Conservation (phyloP, 75 land plant genomes). For the Pinus taeda region DNA sequence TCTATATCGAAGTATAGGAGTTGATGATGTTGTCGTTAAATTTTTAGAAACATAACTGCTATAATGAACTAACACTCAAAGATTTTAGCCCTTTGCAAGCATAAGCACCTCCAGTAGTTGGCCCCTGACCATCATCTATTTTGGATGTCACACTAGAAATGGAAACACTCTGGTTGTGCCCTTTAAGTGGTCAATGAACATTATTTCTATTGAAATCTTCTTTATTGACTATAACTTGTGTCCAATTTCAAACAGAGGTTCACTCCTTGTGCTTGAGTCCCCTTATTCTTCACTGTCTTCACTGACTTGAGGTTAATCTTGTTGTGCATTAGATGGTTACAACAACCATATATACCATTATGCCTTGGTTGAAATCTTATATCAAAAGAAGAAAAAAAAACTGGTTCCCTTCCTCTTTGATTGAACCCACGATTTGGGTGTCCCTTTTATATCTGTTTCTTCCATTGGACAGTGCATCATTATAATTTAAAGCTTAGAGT, state of each 20-base stretch:
- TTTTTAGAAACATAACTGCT: conserved; percentile 19
- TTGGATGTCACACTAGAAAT: conserved; percentile 5
- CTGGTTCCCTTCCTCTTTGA: no score
- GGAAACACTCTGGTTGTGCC: conserved; percentile 7
- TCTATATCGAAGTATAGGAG: conserved; percentile 10
- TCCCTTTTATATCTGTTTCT: no score
- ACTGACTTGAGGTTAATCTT: background rate
- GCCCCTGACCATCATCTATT: background rate
- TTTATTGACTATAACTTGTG: background rate
- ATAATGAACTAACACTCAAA: conserved; percentile 11
- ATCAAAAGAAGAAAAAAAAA: no score
- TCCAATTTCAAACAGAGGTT: conserved; percentile 1
- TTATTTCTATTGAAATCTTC: background rate
- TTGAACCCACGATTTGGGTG: no score
- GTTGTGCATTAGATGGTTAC: no score
- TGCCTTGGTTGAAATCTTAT: no score
- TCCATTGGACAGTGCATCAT: no score
- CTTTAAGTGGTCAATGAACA: background rate
- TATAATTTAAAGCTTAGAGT: no score
- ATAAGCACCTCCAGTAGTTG: background rate
- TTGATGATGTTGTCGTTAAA: conserved; percentile 7
- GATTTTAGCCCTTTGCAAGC: conserved; percentile 2
- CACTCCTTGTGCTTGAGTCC: background rate
- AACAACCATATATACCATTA: no score
- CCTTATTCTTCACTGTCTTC: background rate